Conservation (phyloP, 2,329 filamentous ascomycete species). For the Trichophyton simii region DNA sequence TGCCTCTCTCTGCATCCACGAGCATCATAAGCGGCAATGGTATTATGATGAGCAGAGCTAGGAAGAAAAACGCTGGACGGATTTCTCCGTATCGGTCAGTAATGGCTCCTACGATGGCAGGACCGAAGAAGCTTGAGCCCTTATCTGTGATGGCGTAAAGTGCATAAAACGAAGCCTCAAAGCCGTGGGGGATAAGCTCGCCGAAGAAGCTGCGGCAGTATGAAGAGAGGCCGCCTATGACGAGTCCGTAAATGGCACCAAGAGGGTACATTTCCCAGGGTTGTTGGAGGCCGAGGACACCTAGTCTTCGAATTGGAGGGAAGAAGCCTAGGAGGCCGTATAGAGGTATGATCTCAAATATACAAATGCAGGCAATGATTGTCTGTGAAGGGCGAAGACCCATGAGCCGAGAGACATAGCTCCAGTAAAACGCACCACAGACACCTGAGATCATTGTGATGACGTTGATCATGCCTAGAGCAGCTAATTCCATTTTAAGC, state of each 20-base stretch:
- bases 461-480: conserved; percentile 83
- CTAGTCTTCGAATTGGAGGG: conserved; percentile 60
- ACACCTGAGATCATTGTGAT: conserved; percentile 78
- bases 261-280: conserved; percentile 95
- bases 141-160: conserved; percentile 97
- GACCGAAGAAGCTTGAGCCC: conserved; percentile 84
- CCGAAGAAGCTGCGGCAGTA: conserved; percentile 90
- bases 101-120: conserved; percentile 83
- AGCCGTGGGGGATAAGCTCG: conserved; percentile 85
- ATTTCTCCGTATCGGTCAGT: conserved; percentile 75
- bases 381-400: conserved; percentile 69
- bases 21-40: conserved; percentile 75
- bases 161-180: conserved; percentile 90
- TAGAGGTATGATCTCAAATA: conserved; percentile 86
- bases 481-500: conserved; percentile 76
- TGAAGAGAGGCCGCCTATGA: conserved; percentile 80
- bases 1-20: conserved; percentile 72
- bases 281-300: conserved; percentile 75
- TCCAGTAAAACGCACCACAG: conserved; percentile 80
- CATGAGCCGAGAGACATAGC: conserved; percentile 58
- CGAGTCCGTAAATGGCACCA: conserved; percentile 80
- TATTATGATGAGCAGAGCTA: conserved; percentile 70
- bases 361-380: conserved; percentile 75
- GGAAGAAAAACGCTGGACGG: conserved; percentile 79
- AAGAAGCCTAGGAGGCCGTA: conserved; percentile 85